Base-by-base conservation (phyloP, 306 rosid species). In the Lathyrus aphaca region DNA sequence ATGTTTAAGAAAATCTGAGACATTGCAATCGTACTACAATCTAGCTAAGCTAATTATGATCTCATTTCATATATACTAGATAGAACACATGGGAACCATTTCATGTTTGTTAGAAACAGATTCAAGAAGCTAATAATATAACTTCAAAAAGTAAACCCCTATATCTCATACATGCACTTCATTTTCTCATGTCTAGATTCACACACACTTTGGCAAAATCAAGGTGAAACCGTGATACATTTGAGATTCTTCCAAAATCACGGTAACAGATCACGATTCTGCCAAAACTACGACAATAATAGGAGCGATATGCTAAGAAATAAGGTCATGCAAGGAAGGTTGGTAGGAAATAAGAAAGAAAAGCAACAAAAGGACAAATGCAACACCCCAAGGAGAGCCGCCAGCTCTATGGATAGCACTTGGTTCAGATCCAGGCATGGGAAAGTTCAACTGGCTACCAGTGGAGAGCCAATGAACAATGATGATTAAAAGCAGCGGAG, bases 381-480 rank as follows among this genome's bases (percentile, higher is more conserved):
- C 92, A 65, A 89, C 86, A 25, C 92, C 96, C 90, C 92, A 86
- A 48, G 96, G 88, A 10, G 96, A 89, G 32, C 86, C 96, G 6
- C 96, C 89, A 15, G 89, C 89, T 51, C 85, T 75, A 65, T 86
- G 91, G 58, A 88, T 86, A 38, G 91, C 87, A 56, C 70, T 40
- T 0, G 96, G 96, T 67, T 89, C 90, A 65, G 90, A 89, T 85
- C 90, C 92, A 6, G 92, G 90, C 32, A 87, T 87, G 3, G 92
- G 87, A 32, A 87, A 71, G 69, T 30, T 86, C 48, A 89, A 61
- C 18, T 77, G 88, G 55, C 69, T 73, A 10, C 88, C 87, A 51
- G 88, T 25, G 67, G 92, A 86, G 57, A 89, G 92, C 85, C 92
- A 89, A 60, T 87, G 96, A 72, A 87, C 90, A 6, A 78, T 74